Conservation (phyloP, 1,139 yeast genomes). For the Hyphopichia pseudoburtonii region DNA sequence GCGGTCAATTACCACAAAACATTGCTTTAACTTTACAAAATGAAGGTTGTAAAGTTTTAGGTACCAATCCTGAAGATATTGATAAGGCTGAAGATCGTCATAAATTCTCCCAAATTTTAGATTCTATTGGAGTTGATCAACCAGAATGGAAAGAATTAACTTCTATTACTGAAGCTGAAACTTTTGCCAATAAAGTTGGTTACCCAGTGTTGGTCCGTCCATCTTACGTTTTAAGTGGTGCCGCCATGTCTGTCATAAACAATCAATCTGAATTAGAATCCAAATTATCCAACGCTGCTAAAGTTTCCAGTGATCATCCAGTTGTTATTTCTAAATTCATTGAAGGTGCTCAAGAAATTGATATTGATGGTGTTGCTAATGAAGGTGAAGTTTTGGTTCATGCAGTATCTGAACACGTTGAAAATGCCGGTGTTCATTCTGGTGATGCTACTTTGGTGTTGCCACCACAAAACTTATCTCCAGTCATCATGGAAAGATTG, state of each 20-base stretch:
- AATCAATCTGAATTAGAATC: slow-evolving; percentile 74
- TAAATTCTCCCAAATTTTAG: slow-evolving; percentile 92
- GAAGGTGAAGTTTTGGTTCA: slow-evolving; percentile 96
- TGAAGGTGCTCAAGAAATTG: slow-evolving; percentile 97
- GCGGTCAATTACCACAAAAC: slow-evolving; percentile 97
- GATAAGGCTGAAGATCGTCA: slow-evolving; percentile 98
- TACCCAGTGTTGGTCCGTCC: slow-evolving; percentile 98
- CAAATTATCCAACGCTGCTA: slow-evolving; percentile 82
- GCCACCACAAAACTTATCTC: slow-evolving; percentile 94
- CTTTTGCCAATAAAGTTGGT: slow-evolving; percentile 81
- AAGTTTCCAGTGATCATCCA: slow-evolving; percentile 85
- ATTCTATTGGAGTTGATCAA: slow-evolving; percentile 64
- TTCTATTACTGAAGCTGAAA: slow-evolving; percentile 79
- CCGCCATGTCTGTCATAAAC: slow-evolving; percentile 95
- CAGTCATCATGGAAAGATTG: slow-evolving; percentile 68
- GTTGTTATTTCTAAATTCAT: slow-evolving; percentile 97
- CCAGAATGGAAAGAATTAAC: slow-evolving; percentile 97
- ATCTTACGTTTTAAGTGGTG: slow-evolving; percentile 95
- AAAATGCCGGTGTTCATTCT: slow-evolving; percentile 98
- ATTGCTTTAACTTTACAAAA: slow-evolving; percentile 85
- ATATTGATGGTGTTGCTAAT: slow-evolving; percentile 97
- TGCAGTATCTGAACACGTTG: slow-evolving; percentile 98
- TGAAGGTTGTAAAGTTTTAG: slow-evolving; percentile 83
- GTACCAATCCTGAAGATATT: slow-evolving; percentile 92
- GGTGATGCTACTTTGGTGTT: slow-evolving; percentile 98